Evolutionary conservation across 768 basidiomycete species (phyloP), one percentile per base, ranked within the genome.

Genomic region (Trametes elegans): DNA sequence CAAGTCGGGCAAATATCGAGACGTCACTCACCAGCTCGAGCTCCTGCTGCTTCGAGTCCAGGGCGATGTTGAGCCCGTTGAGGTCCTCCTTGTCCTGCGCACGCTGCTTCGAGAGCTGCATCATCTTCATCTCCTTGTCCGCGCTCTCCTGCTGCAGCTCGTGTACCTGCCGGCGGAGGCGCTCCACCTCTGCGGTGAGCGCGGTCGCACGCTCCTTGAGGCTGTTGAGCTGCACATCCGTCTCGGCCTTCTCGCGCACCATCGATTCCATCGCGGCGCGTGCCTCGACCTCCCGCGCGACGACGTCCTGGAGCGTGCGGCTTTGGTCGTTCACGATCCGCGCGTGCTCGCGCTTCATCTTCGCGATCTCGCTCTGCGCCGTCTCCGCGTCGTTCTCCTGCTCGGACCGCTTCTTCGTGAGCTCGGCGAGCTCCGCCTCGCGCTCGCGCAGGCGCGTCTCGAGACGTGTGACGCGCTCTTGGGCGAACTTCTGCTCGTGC

Each of bases 1-100:
- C 7, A 16, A 32, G 24, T 28, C 21, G 50, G 38, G 23, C 0
- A 27, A 7, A 28, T 9, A 9, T 23, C 35, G 63, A 51, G 18
- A 26, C 38, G n/a, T n/a, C n/a, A 77, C 82, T 49, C 55, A 97
- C 94, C 69, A 95, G 66, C 67, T 96, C 93, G 34, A 97, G 73
- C 68, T 96, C 94, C 68, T 95, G 93, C 64, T 97, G 94, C 71
- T 97, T 97, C 23, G 92, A 86, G 70, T 95, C 92, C 49, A 97
- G 71, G 0, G 93, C 94, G 31, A 95, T 93, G 63, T 96, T 94
- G 62, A 96, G 71, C n/a, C 90, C 88, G 43, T 80, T 71, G 19
- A 88, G 68, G 69, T 96, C 93, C 38, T 93, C 87, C 68, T 87
- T 85, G 58, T 87, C 80, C 64, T 84, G 76, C 0, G 74, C 73